These are phyloP conservation scores for Colletotrichum abscissum DNA, from an alignment of 2,329 filamentous ascomycete species.

Conservation along the genomic window DNA sequence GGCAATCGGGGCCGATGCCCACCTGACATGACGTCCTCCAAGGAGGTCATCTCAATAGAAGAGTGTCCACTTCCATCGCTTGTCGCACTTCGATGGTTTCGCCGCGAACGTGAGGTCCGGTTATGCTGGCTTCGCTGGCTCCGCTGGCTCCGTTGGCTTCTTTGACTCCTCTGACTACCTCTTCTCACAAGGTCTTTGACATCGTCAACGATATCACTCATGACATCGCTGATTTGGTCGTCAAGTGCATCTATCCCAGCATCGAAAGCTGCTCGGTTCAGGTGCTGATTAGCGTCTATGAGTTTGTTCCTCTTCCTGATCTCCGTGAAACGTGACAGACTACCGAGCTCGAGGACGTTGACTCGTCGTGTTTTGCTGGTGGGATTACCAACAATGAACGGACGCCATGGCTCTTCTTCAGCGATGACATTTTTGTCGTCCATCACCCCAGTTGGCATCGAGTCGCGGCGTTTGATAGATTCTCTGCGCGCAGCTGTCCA, in stretches of 20 bases:
- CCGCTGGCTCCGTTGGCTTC: not conserved
- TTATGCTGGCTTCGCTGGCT: not conserved
- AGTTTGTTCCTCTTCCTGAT: conserved; percentile 72
- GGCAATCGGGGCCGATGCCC: conserved; percentile 38
- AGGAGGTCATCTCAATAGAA: conserved; percentile 43
- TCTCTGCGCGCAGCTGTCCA: conserved; percentile 61
- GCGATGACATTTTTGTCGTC: conserved; percentile 47
- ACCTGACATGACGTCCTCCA: conserved; percentile 36
- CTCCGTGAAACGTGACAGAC: conserved; percentile 77
- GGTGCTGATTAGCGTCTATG: conserved; percentile 57
- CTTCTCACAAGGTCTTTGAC: conserved; percentile 43
- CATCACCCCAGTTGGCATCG: conserved; percentile 43
- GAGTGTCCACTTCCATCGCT: conserved; percentile 35
- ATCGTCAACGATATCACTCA: conserved; percentile 47
- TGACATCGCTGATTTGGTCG: conserved; percentile 49
- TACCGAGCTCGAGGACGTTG: conserved; percentile 77
- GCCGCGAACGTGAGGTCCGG: conserved; percentile 6
- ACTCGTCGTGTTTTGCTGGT: conserved; percentile 75
- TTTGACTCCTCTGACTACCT: conserved; percentile 22
- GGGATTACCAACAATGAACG: conserved; percentile 78
- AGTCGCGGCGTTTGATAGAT: conserved; percentile 58
- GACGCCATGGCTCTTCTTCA: conserved; percentile 72
- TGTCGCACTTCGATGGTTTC: conserved; percentile 24
- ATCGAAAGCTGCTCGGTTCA: conserved; percentile 49
- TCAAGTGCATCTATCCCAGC: conserved; percentile 51